Evolutionary conservation across 345 rosid genomes (phyloP).

Genomic region (Sonneratia caseolaris): DNA sequence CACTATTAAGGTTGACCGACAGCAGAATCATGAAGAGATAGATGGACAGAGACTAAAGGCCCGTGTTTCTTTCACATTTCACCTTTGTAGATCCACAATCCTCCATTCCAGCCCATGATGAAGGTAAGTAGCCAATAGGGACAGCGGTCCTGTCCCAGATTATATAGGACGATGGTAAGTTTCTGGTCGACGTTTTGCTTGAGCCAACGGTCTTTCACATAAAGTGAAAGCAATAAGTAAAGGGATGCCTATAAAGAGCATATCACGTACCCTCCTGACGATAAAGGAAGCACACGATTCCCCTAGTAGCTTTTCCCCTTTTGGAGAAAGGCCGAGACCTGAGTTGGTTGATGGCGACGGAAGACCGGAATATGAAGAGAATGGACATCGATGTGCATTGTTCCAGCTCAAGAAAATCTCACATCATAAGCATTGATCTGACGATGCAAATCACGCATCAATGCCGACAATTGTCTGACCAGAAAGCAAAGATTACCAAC

Average conservation of each 20-base stretch:
- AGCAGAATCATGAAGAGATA: not conserved
- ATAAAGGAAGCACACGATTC: constrained; percentile 3
- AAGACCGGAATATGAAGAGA: not conserved
- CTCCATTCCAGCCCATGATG: not conserved
- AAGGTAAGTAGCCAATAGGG: not conserved
- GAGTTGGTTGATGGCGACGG: not conserved
- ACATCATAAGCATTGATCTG: too few relatives aligned
- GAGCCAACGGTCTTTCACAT: not conserved
- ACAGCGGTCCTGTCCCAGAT: not conserved
- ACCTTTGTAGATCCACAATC: not conserved
- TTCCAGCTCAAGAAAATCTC: too few relatives aligned
- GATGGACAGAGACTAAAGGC: constrained; percentile 1
- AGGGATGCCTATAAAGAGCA: constrained; percentile 9
- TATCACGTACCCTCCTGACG: constrained; percentile 3
- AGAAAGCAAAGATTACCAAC: too few relatives aligned
- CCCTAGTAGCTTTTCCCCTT: constrained; percentile 3
- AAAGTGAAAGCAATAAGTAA: not conserved
- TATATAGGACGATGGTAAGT: not conserved
- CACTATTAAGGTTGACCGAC: constrained; percentile 4
- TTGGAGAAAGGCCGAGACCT: not conserved
- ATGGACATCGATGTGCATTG: too few relatives aligned
- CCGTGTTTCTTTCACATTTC: not conserved
- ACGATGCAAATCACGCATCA: too few relatives aligned
- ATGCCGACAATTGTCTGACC: too few relatives aligned
- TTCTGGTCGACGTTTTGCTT: not conserved